Evolutionary conservation across 2,329 filamentous ascomycete species (phyloP).

Genomic region (Ampelomyces quisqualis): DNA sequence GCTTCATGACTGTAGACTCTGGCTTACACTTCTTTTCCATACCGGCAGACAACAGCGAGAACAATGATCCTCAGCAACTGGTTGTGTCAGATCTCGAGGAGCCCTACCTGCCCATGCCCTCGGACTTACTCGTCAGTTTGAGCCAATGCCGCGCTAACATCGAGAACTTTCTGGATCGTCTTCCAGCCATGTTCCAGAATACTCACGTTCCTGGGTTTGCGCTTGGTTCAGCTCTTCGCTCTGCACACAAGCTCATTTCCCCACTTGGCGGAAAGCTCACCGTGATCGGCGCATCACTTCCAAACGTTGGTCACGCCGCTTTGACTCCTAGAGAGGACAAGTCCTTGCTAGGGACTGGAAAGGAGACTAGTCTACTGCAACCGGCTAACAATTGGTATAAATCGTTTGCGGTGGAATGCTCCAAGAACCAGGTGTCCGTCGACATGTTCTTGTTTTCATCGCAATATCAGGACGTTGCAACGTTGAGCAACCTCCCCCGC

Average conservation of each 20-base stretch:
- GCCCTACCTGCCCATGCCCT: constrained; percentile 91
- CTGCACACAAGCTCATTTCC: constrained; percentile 93
- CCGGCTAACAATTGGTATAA: constrained; percentile 98
- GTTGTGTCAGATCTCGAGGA: constrained; percentile 95
- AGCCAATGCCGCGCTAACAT: constrained; percentile 88
- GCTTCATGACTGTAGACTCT: constrained; percentile 93
- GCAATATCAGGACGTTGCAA: constrained; percentile 85
- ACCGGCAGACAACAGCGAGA: constrained; percentile 82
- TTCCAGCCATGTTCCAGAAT: constrained; percentile 95
- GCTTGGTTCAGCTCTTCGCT: constrained; percentile 89
- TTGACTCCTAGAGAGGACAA: constrained; percentile 89
- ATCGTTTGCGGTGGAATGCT: constrained; percentile 97
- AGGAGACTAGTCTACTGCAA: constrained; percentile 83
- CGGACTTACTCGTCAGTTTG: constrained; percentile 85
- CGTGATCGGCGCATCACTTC: constrained; percentile 84
- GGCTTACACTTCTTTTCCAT: constrained; percentile 96
- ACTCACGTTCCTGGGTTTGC: constrained; percentile 87
- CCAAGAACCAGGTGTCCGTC: constrained; percentile 96
- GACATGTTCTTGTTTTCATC: constrained; percentile 43
- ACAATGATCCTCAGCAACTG: constrained; percentile 82
- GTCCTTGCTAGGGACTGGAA: constrained; percentile 89
- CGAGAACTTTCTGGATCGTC: constrained; percentile 83
- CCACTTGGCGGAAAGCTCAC: constrained; percentile 93
- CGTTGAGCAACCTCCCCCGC: constrained; percentile 88
- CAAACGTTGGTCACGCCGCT: constrained; percentile 88